Evolutionary conservation across 441 rosid species (phyloP).

Genomic region (Adansonia rubrostipa): DNA sequence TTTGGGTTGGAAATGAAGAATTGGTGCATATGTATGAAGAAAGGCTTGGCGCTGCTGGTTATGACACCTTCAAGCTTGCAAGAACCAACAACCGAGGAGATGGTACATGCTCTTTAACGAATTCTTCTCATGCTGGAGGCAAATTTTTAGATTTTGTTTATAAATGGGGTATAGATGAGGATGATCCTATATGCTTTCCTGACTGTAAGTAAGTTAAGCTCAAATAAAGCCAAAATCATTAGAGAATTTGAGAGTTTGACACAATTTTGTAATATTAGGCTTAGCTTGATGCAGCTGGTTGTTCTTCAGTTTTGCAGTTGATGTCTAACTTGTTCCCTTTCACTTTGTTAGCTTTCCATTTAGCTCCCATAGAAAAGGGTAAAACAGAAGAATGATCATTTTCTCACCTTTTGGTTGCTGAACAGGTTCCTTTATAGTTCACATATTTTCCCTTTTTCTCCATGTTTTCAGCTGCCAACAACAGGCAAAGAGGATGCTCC

Average conservation of each 20-base stretch:
- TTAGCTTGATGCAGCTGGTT: constrained; percentile 7
- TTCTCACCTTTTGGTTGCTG: constrained; percentile 11
- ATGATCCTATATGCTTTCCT: not conserved
- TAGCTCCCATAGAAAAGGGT: not conserved
- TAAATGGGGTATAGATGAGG: not conserved
- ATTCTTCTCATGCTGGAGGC: not conserved
- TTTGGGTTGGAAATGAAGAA: constrained; percentile 90
- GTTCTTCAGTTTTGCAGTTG: not conserved
- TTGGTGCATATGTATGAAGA: constrained; percentile 76
- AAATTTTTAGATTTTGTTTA: not conserved
- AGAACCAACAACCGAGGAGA: constrained; percentile 91
- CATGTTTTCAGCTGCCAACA: constrained; percentile 15
- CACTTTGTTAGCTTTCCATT: not conserved
- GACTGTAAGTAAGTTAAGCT: not conserved
- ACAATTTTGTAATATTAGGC: not conserved
- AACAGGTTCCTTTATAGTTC: constrained; percentile 22
- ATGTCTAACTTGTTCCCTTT: not conserved
- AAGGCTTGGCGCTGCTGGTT: constrained; percentile 72
- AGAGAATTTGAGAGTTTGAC: not conserved
- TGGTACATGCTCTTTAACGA: constrained; percentile 48
- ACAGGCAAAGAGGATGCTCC: constrained; percentile 3
- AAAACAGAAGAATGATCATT: constrained; percentile 1
- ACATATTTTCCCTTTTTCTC: constrained; percentile 22
- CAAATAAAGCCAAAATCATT: constrained; percentile 3
- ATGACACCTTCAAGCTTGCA: constrained; percentile 63